phyloP scores from a whole-genome alignment of 495 filamentous ascomycete genomes.

The Cryomyces minteri region DNA sequence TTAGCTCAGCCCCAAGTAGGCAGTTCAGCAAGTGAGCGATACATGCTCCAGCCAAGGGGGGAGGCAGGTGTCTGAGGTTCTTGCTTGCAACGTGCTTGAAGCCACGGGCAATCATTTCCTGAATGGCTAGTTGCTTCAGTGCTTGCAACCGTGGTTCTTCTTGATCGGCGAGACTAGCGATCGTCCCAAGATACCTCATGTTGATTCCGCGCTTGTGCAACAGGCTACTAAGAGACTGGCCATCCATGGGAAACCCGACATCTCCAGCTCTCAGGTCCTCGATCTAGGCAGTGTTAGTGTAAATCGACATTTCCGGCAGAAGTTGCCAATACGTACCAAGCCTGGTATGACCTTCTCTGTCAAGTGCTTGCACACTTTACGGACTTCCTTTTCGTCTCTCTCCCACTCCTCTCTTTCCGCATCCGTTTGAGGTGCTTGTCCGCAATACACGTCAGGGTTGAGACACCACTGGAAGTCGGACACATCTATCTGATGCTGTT shows the following conservation, averaged over 20 bases:
- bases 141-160: conserved; percentile 55
- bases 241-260: conserved; percentile 95
- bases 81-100: conserved; percentile 84
- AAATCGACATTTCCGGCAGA: background rate
- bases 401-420: conserved; percentile 75
- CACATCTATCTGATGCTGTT: conserved; percentile 53
- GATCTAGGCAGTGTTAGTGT: conserved; percentile 24
- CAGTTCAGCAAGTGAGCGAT: conserved; percentile 88
- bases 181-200: conserved; percentile 77
- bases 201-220: conserved; percentile 98
- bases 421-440: conserved; percentile 74
- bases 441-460: conserved; percentile 91
- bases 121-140: conserved; percentile 53
- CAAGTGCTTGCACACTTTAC: conserved; percentile 64
- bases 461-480: conserved; percentile 72
- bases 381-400: conserved; percentile 77
- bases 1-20: conserved; percentile 61
- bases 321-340: conserved; percentile 18
- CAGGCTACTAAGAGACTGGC: conserved; percentile 67
- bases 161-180: conserved; percentile 49
- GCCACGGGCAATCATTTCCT: conserved; percentile 84
- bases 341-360: conserved; percentile 54
- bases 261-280: conserved; percentile 82
- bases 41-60: conserved; percentile 55
- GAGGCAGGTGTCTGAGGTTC: conserved; percentile 65